These are phyloP conservation scores for Penicillium psychrosexuale DNA, from an alignment of 2,329 filamentous ascomycete species.

Conservation along the genomic window DNA sequence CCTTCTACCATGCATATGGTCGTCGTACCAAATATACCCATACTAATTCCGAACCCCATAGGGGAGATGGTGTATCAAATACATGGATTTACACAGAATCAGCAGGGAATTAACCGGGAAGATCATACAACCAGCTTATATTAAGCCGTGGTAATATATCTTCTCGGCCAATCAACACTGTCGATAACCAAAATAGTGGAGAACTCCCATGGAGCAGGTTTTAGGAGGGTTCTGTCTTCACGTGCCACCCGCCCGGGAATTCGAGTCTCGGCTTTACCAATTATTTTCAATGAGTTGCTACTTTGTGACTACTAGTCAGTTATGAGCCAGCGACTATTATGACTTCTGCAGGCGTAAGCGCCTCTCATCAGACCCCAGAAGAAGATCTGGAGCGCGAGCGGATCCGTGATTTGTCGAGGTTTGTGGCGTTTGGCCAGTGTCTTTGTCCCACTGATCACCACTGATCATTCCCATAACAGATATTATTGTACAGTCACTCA, in stretches of 20 bases:
- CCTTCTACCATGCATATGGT: too few species aligned
- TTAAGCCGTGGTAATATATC: too few species aligned
- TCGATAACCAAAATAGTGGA: neutral
- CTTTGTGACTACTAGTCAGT: neutral
- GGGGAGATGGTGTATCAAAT: too few species aligned
- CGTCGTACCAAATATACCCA: too few species aligned
- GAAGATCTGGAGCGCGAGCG: conserved; percentile 16
- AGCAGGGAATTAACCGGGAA: too few species aligned
- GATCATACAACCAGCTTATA: too few species aligned
- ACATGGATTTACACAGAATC: too few species aligned
- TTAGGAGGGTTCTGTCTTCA: neutral
- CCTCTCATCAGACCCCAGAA: neutral
- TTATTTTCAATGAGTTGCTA: neutral
- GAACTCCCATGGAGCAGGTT: neutral
- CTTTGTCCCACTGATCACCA: neutral
- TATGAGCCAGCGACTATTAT: neutral
- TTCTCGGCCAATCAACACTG: neutral
- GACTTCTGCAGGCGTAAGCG: neutral
- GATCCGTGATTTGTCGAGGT: conserved; percentile 21
- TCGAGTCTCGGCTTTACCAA: neutral
- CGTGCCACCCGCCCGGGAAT: neutral
- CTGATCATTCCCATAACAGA: conserved; percentile 3
- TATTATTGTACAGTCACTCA: conserved; percentile 15
- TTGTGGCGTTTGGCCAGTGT: neutral
- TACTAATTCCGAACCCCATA: too few species aligned